Base-by-base conservation (phyloP, 176 grass and related monocot species). In the Carex cristatella region DNA sequence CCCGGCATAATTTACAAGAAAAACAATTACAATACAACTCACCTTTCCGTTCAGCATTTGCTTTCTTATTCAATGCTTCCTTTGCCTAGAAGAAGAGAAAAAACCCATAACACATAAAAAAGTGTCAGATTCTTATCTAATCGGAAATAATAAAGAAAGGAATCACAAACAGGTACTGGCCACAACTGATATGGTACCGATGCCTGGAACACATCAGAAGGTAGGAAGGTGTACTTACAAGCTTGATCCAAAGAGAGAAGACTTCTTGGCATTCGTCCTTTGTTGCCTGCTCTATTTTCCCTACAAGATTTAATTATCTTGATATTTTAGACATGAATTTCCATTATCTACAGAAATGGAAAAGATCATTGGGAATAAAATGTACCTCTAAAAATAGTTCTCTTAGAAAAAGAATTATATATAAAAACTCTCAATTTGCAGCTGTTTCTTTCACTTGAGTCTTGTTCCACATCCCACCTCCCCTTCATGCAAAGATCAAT, bases 251-350 rank as follows among this genome's bases (percentile, higher is more conserved):
- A 75, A 88, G 85, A 13, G 53, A 83, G n/a, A 91, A 95, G 86
- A 99, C 91, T 69, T 99, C 97, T 60, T 84, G 90, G 75, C 97
- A 99, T 93, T 99, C 97, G 62, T 99, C 97, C 88, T 90, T 99
- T 62, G 97, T 96, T 60, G 93, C 89, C 83, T 99, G 97, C 40
- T 99, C 97, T 91, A 99, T 99, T 84, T 91, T 99, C 86, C 97
- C 97, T 99, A 76, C 12, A 94, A 85, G 78, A 81, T 81, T 86
- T 51, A 62, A 40, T 48, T 2, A 83, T 83, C 14, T 14, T 66
- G 48, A 56, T 67, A 68, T 9, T 10, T 81, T 61, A 72, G 58
- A 78, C 27, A 14, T 31, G 33, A 63, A 63, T 65, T 73, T 54
- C n/a, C 31, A 48, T 42, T 31, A 30, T 30, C 44, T 61, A 79